A percentile compares a stretch with the other conserved stretches of the same genome.
These are phyloP conservation scores for Cercospora nicotianae DNA, from an alignment of 2,329 filamentous ascomycete genomes.

Conservation along the genomic window DNA sequence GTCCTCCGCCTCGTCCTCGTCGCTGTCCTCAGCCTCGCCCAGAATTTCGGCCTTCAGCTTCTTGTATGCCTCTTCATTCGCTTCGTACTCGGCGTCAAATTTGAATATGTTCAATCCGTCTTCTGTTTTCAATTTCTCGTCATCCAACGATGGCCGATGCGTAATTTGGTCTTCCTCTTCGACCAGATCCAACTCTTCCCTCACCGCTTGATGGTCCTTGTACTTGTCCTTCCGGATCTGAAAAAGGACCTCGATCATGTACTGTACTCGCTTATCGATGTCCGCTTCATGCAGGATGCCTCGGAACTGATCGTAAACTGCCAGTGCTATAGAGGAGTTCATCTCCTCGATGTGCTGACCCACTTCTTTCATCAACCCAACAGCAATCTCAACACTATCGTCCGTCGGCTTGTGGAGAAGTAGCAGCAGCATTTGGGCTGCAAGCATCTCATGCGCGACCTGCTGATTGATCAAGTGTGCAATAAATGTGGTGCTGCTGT, in stretches of 20 bases:
- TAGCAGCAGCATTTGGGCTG: constrained; percentile 88
- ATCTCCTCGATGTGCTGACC: constrained; percentile 95
- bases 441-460: constrained; percentile 89
- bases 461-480: constrained; percentile 96
- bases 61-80: constrained; percentile 86
- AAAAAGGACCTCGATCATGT: constrained; percentile 98
- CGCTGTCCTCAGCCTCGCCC: constrained; percentile 76
- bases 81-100: constrained; percentile 83
- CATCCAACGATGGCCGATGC: constrained; percentile 75
- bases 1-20: constrained; percentile 69
- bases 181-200: constrained; percentile 89
- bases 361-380: constrained; percentile 87
- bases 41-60: constrained; percentile 90
- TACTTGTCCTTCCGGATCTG: constrained; percentile 95
- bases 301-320: constrained; percentile 93
- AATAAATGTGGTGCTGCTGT: constrained; percentile 90
- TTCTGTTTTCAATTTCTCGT: constrained; percentile 78
- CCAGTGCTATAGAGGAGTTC: constrained; percentile 81
- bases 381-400: constrained; percentile 95
- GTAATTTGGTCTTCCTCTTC: constrained; percentile 99
- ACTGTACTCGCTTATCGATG: constrained; percentile 97
- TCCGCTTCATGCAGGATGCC: constrained; percentile 94
- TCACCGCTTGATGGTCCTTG: constrained; percentile 88
- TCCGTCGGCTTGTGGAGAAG: constrained; percentile 94
- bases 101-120: constrained; percentile 96